Evolutionary conservation across 495 filamentous ascomycete species (phyloP).

Genomic region (Podospora bellae-mahoneyi): DNA sequence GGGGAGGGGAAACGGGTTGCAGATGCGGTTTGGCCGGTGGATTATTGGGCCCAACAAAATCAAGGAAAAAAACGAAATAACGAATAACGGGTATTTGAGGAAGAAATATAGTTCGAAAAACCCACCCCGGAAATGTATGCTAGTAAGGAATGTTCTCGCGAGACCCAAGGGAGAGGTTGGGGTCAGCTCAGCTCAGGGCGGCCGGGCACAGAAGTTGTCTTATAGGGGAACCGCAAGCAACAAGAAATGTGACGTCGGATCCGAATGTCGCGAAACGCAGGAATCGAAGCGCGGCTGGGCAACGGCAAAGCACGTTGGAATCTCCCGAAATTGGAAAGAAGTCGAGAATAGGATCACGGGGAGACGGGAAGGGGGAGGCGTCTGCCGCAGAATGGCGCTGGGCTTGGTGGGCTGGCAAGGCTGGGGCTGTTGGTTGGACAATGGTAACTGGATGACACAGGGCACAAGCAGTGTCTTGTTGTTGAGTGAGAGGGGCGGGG

Average conservation of each 20-base stretch:
- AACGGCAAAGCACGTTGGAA: constrained; percentile 21
- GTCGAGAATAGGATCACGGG: constrained; percentile 14
- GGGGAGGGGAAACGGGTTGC: neutral
- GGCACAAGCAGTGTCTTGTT: no score
- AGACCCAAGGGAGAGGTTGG: constrained; percentile 8
- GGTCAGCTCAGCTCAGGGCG: constrained; percentile 11
- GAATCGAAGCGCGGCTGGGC: constrained; percentile 9
- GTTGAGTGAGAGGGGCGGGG: neutral
- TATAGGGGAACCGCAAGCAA: constrained; percentile 20
- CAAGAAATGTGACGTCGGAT: constrained; percentile 19
- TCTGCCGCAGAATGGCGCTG: constrained; percentile 22
- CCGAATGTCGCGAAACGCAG: constrained; percentile 12
- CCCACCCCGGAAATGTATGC: neutral
- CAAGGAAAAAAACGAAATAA: neutral
- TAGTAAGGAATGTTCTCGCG: constrained; percentile 11
- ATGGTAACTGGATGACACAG: no score
- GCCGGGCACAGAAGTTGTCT: constrained; percentile 11
- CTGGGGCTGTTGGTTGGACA: neutral
- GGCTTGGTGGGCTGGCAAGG: neutral
- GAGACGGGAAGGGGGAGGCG: constrained; percentile 28
- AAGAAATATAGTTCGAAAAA: neutral
- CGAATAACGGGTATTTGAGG: neutral
- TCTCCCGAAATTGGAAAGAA: constrained; percentile 12
- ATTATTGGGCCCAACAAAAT: neutral
- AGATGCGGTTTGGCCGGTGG: neutral